Evolutionary conservation across 2,329 filamentous ascomycete species (phyloP), one percentile per base, ranked within the genome.

Genomic region (Penicillium palitans): DNA sequence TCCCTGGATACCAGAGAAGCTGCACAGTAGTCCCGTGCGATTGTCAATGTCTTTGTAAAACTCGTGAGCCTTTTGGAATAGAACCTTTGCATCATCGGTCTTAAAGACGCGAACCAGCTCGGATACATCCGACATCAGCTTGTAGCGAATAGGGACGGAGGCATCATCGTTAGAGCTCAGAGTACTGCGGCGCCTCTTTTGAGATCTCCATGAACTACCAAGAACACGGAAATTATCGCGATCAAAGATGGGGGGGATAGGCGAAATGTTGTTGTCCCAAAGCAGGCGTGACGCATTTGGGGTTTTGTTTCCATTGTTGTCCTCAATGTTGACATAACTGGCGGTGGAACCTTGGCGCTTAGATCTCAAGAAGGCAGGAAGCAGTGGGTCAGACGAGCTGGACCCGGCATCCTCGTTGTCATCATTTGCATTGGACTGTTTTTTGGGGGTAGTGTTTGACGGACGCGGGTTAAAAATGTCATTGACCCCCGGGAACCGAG

Each of bases 41-140:
- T 64, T 54, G 2, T 66, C 55, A 2, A 52, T n/a, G 3, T 46
- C 48, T 2, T 44, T 55, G 37, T 65, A 71, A 35, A 70, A 70
- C 1, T 58, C 52, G 2, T 39, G 33, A 0, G 67, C 65, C 47
- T 66, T 70, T 4, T 59, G 50, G 31, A 70, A 70, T 3, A 70
- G 39, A 2, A 61, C 52, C 4, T 57, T 48, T 5, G 61, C 54
- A 1, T 51, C 60, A 1, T 57, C 48, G 17, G 67, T 33, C 3
- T 62, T 52, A 17, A 71, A 67, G 8, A 58, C 48, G 2, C 68
- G 64, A 1, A 57, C 58, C 3, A 52, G 55, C 0, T 52, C 55
- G 0, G 57, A 62, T 1, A 50, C 61, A 12, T 61, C 55, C 0
- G 58, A 65, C 12, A 61, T 40, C 1, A 70, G 39, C 12, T 66